phyloP scores from a whole-genome alignment of 164 flowering plant genomes.

The Taxillus chinensis region DNA sequence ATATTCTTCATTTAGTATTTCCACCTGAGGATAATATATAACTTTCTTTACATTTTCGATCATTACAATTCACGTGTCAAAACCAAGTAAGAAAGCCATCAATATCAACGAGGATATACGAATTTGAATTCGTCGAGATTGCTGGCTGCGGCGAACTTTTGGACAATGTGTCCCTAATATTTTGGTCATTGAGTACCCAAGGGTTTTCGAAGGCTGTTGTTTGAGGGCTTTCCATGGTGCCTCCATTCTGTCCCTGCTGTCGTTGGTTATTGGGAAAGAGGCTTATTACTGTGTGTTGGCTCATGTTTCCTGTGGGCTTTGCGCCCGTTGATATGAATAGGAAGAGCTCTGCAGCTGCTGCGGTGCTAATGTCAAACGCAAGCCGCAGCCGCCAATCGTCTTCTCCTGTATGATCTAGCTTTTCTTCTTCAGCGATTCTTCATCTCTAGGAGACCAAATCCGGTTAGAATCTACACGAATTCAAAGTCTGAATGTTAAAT shows the following conservation, averaged over 20 bases:
- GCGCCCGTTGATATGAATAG: slow-evolving; percentile 17
- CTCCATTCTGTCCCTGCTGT: slow-evolving; percentile 39
- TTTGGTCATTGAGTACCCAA: slow-evolving; percentile 61
- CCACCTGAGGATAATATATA: no score
- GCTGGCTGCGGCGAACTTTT: no score
- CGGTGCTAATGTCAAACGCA: slow-evolving; percentile 13
- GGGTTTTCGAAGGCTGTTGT: slow-evolving; percentile 50
- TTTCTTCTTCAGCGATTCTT: no score
- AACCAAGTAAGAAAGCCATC: background rate
- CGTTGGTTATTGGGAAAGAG: slow-evolving; percentile 49
- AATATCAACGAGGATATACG: background rate
- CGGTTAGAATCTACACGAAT: no score
- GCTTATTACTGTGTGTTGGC: slow-evolving; percentile 75
- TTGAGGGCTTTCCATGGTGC: slow-evolving; percentile 63
- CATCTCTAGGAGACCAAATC: no score
- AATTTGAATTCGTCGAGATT: no score
- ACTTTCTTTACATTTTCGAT: no score
- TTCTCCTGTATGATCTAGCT: no score
- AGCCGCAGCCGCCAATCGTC: slow-evolving; percentile 54
- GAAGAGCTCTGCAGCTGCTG: slow-evolving; percentile 8
- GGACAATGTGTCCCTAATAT: slow-evolving; percentile 90
- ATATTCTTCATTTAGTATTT: no score
- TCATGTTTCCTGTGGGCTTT: slow-evolving; percentile 57
- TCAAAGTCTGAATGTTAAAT: no score
- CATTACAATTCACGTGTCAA: no score